Base-by-base conservation (phyloP, 305 asterid species). In the Lippia alba region DNA sequence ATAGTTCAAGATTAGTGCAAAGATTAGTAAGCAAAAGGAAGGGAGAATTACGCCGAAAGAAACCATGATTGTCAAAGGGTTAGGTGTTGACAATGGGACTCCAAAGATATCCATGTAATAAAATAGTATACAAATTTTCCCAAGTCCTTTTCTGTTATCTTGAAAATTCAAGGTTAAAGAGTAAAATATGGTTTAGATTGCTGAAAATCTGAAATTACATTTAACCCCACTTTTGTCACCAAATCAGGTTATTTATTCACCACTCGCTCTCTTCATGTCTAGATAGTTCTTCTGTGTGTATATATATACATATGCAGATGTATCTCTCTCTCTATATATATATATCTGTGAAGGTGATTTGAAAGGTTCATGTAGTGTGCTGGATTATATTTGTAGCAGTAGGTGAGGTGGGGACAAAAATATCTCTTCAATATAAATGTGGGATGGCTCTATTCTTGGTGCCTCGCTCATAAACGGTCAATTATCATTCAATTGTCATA, bases 11-110 rank as follows among this genome's bases (percentile, higher is more conserved):
- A 55, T 56, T 40, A 24, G 14, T 7, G 34, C 40, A 4, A 49
- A 15, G 64, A 53, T 24, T 4, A 19, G 17, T 6, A 46, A 24
- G 33, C 16, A 64, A 24, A 48, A 55, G 11, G 45, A 39, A 11
- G 36, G 34, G 46, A 30, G 2, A 34, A 46, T 36, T n/a, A 20
- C 61, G 15, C 20, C 16, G 39, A 24, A 19, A 24, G 8, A 53
- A 1, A 7, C 16, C 12, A 19, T 4, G 10, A 12, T 56, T 24
- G 62, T 56, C 62, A 56, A 24, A 56, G 66, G 34, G 58, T 69
- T 70, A 75, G 79, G 79, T 75, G 76, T 64, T 75, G 75, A 75
- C 56, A 54, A 15, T 20, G 53, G 58, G 40, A 61, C 32, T 51
- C 32, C 14, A 49, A 30, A 18, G 19, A 14, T 14, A 16, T 54